Base-by-base conservation (phyloP, 129 eudicot species). In the Chrysanthemum seticuspe region DNA sequence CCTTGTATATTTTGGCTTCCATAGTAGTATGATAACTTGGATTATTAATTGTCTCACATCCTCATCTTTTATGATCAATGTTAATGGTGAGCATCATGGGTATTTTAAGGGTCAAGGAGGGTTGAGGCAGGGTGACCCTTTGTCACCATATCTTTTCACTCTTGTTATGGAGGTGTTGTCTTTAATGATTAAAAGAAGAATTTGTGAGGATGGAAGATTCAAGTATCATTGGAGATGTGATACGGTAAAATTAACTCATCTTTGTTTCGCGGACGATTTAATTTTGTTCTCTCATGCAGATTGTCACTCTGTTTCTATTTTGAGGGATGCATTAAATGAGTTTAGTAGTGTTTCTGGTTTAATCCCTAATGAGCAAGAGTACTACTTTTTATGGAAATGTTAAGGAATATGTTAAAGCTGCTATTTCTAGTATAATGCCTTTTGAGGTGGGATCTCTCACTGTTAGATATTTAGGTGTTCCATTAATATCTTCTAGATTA, bases 231-330 rank as follows among this genome's bases (percentile, higher is more conserved):
- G n/a, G n/a, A n/a, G 13, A 4, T 68, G 61, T 12, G 6, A 13
- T 10, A 15, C 11, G 0, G 1, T 68, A 0, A 10, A 5, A 2
- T 1, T 68, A 0, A 50, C 60, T 0, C 73, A 68, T 25, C 13
- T 68, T 3, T 21, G 73, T 1, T 68, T 68, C 51, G 60, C 60
- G 1, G 73, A 68, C 49, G 73, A 52, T 12, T 16, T 52, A 4
- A 12, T 52, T 11, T 13, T 52, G 5, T 52, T 52, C 3, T 52
- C 3, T 52, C 16, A 52, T 52, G 57, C 2, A 0, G 57, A 52
- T 11, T 1, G 15, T 1, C n/a, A 52, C 3, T 52, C 57, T 10
- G 57, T 13, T 13, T 1, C 3, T 3, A 16, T 52, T 12, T 5
- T 52, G 1, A 52, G 14, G 5, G 5, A 16, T 2, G 57, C 57